phyloP scores from a whole-genome alignment of 1,284 basidiomycete species.

The Takashimella koratensis region DNA sequence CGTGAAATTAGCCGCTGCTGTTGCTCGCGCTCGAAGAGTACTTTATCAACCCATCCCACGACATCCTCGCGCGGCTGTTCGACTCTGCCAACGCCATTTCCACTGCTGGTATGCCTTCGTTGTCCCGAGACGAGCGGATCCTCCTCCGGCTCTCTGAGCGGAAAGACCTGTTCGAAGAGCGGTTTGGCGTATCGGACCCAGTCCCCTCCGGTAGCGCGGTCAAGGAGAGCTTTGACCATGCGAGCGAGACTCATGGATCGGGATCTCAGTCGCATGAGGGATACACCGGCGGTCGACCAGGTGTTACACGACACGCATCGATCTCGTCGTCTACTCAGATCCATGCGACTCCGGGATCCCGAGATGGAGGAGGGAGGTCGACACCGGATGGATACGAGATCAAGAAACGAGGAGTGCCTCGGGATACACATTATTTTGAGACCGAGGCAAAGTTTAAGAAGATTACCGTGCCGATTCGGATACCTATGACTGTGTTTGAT shows the following conservation, averaged over 20 bases:
- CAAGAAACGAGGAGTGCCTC: constrained; percentile 50
- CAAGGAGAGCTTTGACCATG: constrained; percentile 3
- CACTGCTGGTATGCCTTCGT: constrained; percentile 68
- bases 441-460: constrained; percentile 72
- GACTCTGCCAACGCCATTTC: constrained; percentile 92
- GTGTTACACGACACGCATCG: not conserved
- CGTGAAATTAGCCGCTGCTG: constrained; percentile 67
- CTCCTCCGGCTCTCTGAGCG: constrained; percentile 85
- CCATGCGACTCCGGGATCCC: constrained; percentile 47
- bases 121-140: constrained; percentile 78
- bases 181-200: constrained; percentile 49
- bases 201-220: not conserved
- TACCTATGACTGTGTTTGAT: constrained; percentile 77
- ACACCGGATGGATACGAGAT: constrained; percentile 10
- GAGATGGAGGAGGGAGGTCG: constrained; percentile 47
- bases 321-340: not conserved
- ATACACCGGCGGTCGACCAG: not conserved
- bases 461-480: constrained; percentile 76
- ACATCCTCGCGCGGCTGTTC: constrained; percentile 81
- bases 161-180: constrained; percentile 87
- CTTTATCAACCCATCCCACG: constrained; percentile 79
- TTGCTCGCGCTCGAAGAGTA: constrained; percentile 95
- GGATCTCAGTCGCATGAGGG: not conserved
- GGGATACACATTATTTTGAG: constrained; percentile 92
- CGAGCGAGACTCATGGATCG: not conserved